A percentile compares a stretch with the other conserved stretches of the same genome.
Evolutionary conservation across 1,139 yeast genomes (phyloP).

Genomic region (Blastobotrys buckinghamii): DNA sequence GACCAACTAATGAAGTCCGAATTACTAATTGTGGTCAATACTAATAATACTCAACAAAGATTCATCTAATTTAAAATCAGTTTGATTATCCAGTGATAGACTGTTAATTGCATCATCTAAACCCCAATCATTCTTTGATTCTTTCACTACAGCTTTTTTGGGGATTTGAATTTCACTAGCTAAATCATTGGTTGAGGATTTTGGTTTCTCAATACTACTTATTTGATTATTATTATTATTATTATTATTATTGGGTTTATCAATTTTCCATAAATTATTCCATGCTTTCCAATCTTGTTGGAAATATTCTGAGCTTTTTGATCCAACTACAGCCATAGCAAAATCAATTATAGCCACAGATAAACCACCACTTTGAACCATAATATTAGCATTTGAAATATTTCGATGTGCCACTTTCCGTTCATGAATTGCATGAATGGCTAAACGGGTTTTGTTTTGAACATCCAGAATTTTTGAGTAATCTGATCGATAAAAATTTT

Average conservation of each 20-base stretch:
- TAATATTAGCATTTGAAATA: conserved; percentile 7
- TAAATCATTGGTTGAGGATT: too few relatives aligned
- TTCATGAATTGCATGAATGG: conserved; percentile 10
- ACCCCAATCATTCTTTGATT: too few relatives aligned
- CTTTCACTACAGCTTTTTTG: too few relatives aligned
- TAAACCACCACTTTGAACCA: conserved; percentile 10
- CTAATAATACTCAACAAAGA: neutral
- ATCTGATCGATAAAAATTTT: neutral
- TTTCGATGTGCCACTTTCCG: conserved; percentile 16
- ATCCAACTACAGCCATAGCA: conserved; percentile 1
- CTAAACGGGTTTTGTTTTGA: neutral
- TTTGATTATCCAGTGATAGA: too few relatives aligned
- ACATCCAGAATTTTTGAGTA: neutral
- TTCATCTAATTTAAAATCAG: too few relatives aligned
- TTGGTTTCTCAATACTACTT: neutral
- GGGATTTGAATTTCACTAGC: too few relatives aligned
- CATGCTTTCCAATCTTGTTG: conserved; percentile 5
- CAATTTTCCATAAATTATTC: neutral
- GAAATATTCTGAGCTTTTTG: neutral
- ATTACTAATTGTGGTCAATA: conserved; percentile 35
- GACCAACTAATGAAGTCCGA: conserved; percentile 41
- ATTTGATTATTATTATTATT: neutral
- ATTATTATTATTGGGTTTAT: neutral
- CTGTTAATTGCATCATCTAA: too few relatives aligned
- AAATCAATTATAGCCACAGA: conserved; percentile 13